Conservation (phyloP, 805 yeast genomes). For the Ogataea saltuana region DNA sequence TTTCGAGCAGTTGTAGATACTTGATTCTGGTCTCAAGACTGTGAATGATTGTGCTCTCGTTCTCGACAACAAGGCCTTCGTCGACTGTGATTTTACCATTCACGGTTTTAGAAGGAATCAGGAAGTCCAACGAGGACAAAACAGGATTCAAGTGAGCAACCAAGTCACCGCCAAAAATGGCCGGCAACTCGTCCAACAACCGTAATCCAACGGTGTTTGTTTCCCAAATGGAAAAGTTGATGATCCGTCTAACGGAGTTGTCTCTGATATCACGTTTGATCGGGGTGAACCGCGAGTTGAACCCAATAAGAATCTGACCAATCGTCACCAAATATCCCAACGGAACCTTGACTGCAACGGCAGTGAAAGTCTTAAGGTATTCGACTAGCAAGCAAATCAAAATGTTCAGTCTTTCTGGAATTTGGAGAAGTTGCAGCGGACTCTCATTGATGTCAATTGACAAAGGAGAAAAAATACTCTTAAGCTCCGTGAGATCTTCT, state of each 20-base stretch:
- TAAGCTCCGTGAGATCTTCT: slow-evolving; percentile 17
- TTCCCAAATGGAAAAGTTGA: slow-evolving; percentile 44
- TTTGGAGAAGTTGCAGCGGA: slow-evolving; percentile 50
- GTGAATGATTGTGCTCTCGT: slow-evolving; percentile 33
- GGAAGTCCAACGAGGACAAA: slow-evolving; percentile 54
- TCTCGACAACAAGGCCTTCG: slow-evolving; percentile 32
- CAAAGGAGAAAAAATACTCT: slow-evolving; percentile 47
- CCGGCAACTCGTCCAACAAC: slow-evolving; percentile 41
- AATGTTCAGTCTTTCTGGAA: slow-evolving; percentile 51
- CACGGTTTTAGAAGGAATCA: slow-evolving; percentile 52
- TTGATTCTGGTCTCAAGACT: slow-evolving; percentile 33
- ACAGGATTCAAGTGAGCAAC: slow-evolving; percentile 51
- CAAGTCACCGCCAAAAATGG: slow-evolving; percentile 38
- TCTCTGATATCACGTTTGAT: slow-evolving; percentile 63
- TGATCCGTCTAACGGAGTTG: slow-evolving; percentile 43
- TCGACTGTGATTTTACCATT: slow-evolving; percentile 44
- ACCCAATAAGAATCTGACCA: slow-evolving; percentile 53
- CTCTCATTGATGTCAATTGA: slow-evolving; percentile 56
- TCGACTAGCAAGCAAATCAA: slow-evolving; percentile 47
- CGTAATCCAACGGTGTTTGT: slow-evolving; percentile 48
- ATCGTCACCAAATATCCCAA: slow-evolving; percentile 55
- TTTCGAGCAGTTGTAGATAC: slow-evolving; percentile 26
- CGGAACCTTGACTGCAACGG: slow-evolving; percentile 54
- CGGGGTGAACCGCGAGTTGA: slow-evolving; percentile 56
- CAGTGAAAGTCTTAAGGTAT: slow-evolving; percentile 53